Conservation (phyloP, 208 protist species). For the Trypanosoma avium region DNA sequence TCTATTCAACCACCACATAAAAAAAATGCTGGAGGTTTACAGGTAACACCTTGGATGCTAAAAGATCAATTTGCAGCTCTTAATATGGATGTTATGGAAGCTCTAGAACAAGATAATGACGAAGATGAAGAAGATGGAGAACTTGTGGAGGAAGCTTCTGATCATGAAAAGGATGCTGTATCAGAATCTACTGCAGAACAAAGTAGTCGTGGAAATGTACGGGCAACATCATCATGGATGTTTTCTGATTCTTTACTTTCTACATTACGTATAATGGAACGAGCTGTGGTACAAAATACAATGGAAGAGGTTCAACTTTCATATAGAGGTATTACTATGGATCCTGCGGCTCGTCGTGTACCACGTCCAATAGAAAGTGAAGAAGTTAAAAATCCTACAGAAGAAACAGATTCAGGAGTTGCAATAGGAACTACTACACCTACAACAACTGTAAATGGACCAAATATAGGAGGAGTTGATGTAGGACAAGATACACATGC, state of each 20-base stretch:
- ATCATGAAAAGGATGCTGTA: constrained; percentile 31
- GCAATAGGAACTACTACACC: neutral
- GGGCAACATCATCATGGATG: constrained; percentile 52
- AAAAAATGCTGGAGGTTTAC: constrained; percentile 53
- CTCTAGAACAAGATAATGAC: constrained; percentile 31
- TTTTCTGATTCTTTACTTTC: constrained; percentile 76
- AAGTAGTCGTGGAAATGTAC: constrained; percentile 5
- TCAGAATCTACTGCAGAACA: constrained; percentile 23
- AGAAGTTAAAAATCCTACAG: neutral
- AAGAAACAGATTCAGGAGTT: neutral
- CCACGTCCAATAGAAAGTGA: neutral
- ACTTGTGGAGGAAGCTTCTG: constrained; percentile 25
- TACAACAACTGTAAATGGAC: neutral
- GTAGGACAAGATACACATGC: neutral
- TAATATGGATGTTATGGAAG: constrained; percentile 47
- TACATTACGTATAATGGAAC: constrained; percentile 88
- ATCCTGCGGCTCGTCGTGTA: constrained; percentile 24
- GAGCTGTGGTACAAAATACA: constrained; percentile 89
- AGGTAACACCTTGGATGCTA: constrained; percentile 91
- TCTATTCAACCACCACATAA: constrained; percentile 72
- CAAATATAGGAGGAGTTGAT: constrained; percentile 10
- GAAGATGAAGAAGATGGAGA: constrained; percentile 52
- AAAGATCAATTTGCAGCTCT: constrained; percentile 68
- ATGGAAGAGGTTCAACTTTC: constrained; percentile 84
- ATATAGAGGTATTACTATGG: constrained; percentile 82